phyloP scores from a whole-genome alignment of 768 basidiomycete species.

The Hortiboletus campestris region DNA sequence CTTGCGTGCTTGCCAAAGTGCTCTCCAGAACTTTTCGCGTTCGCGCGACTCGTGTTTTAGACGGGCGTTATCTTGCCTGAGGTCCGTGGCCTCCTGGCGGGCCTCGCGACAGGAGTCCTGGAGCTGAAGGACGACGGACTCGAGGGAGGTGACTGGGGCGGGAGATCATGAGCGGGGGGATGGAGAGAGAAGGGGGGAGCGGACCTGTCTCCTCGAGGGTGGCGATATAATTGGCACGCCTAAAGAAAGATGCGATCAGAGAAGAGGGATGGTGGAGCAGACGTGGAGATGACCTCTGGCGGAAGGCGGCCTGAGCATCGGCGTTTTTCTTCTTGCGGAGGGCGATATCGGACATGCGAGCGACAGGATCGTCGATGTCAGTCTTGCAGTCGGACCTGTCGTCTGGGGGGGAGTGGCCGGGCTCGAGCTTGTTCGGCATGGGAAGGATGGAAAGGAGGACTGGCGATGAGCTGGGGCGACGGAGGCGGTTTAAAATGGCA shows the following conservation, averaged over 20 bases:
- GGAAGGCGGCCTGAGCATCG: slow-evolving; percentile 84
- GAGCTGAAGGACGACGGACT: slow-evolving; percentile 79
- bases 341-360: slow-evolving; percentile 62
- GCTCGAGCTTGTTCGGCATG: slow-evolving; percentile 33
- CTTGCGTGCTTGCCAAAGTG: slow-evolving; percentile 67
- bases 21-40: slow-evolving; percentile 71
- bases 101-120: slow-evolving; percentile 78
- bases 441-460: slow-evolving; percentile 2
- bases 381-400: slow-evolving; percentile 37
- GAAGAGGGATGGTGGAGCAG: slow-evolving; percentile 1
- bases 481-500: slow-evolving; percentile 54
- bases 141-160: slow-evolving; percentile 69
- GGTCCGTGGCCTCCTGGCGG: slow-evolving; percentile 56
- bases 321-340: slow-evolving; percentile 88
- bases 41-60: slow-evolving; percentile 65
- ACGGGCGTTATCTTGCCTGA: slow-evolving; percentile 63
- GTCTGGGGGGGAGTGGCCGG: slow-evolving; percentile 32
- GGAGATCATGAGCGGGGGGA: slow-evolving; percentile 16
- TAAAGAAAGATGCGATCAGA: slow-evolving; percentile 26
- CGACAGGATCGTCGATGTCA: slow-evolving; percentile 33
- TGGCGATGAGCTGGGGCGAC: slow-evolving; percentile 14
- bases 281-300: slow-evolving; percentile 45
- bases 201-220: slow-evolving; percentile 81
- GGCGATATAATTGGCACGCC: slow-evolving; percentile 80
- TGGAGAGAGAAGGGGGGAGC: slow-evolving; percentile 3